Evolutionary conservation across 345 rosid genomes (phyloP), one percentile per base, ranked within the genome.

Genomic region (Excoecaria agallocha): DNA sequence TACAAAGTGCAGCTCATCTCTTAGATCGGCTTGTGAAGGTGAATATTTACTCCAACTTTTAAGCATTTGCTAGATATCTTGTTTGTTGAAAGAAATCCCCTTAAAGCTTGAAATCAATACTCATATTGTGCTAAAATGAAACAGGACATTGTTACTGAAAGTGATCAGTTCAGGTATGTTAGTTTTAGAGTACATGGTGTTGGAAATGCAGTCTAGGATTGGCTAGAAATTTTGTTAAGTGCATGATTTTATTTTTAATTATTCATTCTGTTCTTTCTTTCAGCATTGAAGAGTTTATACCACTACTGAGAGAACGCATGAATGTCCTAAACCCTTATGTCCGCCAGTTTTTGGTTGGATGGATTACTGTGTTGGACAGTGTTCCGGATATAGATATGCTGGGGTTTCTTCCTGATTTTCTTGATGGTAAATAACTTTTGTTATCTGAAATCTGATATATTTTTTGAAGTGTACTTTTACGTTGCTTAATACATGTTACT

Each of bases 361-460:
- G 99, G 99, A 96, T 96, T 71, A 93, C 99, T 79, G 99, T 96
- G 69, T 84, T 96, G 83, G 98, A 96, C 83, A 96, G 99, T 83
- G 99, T 96, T 84, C 99, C 99, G 5, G 98, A 96, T 77, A 96
- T 96, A 61, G 99, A 96, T 82, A 96, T 96, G 99, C 93, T 96
- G 71, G 99, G 99, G 66, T 96, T 93, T 82, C 97, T 96, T 77
- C 99, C 99, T 39, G 99, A 96, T 88, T 96, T 96, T 85, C 98
- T 96, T 6, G 99, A 96, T 87, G 99, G 99, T 96, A 90, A 84
- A 49, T 16, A 70, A 67, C 70, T 38, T 74, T 74, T 63, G 12
- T 58, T 66, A 24, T 20, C 52, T 81, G n/a, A 69, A 68, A 76
- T 68, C 69, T 55, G 48, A 66, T 71, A 30, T 35, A 30, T 60